Evolutionary conservation across 2,329 filamentous ascomycete genomes (phyloP).

Genomic region (Exophiala xenobiotica): DNA sequence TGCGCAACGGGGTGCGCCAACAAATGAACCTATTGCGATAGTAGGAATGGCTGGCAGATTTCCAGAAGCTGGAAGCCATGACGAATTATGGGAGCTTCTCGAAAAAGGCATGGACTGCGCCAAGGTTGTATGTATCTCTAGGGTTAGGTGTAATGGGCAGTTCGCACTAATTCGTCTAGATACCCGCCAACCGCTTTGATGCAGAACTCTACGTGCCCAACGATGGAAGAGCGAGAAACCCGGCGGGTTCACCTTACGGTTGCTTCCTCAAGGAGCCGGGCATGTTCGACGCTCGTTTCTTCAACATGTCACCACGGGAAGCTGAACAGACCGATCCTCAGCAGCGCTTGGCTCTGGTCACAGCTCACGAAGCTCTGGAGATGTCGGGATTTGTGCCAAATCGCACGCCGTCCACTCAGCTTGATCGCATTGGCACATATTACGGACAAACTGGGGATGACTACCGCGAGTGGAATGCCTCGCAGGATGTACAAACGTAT

Average conservation of each 20-base stretch:
- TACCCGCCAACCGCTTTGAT: constrained; percentile 38
- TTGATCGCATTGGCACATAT: constrained; percentile 61
- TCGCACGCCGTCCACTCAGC: constrained; percentile 59
- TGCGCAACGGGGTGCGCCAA: not conserved
- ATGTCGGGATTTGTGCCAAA: constrained; percentile 72
- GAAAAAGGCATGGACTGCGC: constrained; percentile 26
- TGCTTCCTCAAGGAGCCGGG: constrained; percentile 40
- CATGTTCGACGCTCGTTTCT: constrained; percentile 41
- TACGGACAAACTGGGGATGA: constrained; percentile 48
- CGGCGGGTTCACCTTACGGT: constrained; percentile 34
- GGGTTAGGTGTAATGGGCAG: not conserved
- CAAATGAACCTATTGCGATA: constrained; percentile 49
- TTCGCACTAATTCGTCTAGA: constrained; percentile 30
- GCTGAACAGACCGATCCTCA: constrained; percentile 47
- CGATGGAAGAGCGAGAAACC: constrained; percentile 35
- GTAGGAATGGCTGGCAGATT: constrained; percentile 75
- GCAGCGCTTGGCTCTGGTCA: constrained; percentile 56
- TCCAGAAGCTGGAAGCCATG: constrained; percentile 48
- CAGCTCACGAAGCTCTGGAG: constrained; percentile 72
- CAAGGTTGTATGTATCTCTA: not conserved
- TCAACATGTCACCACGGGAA: constrained; percentile 37
- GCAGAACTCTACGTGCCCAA: constrained; percentile 35
- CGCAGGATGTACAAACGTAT: constrained; percentile 31
- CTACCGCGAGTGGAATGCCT: constrained; percentile 28
- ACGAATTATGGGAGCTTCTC: constrained; percentile 38